Conservation (phyloP, 208 protist species). For the Wallacemonas sp. region DNA sequence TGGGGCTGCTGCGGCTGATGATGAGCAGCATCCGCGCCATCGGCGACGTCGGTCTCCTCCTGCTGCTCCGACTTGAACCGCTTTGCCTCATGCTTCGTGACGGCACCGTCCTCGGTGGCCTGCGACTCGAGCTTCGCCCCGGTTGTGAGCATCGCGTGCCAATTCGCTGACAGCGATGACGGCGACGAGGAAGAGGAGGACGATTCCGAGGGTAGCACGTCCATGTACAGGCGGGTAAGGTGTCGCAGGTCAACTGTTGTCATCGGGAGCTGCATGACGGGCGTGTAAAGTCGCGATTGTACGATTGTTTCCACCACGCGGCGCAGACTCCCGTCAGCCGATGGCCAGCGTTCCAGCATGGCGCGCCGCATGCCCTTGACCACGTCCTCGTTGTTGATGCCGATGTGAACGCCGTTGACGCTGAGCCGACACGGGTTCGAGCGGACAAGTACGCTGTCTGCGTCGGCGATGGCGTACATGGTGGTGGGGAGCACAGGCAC, state of each 20-base stretch:
- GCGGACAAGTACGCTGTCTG: constrained; percentile 56
- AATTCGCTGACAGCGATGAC: constrained; percentile 2
- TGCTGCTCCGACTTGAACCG: too few relatives aligned
- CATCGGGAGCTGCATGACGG: constrained; percentile 58
- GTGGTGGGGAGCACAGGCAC: constrained; percentile 77
- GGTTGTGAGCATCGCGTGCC: background rate
- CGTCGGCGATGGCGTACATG: constrained; percentile 76
- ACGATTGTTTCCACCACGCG: constrained; percentile 76
- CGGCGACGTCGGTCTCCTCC: constrained; percentile 5
- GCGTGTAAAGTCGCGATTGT: constrained; percentile 70
- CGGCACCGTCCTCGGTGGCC: too few relatives aligned
- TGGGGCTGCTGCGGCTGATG: too few relatives aligned
- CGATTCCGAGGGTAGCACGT: too few relatives aligned
- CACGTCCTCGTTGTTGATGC: constrained; percentile 85
- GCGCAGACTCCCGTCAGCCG: constrained; percentile 73
- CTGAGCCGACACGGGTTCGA: constrained; percentile 84
- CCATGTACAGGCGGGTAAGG: constrained; percentile 53
- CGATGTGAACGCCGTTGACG: constrained; percentile 79
- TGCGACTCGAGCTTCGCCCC: background rate
- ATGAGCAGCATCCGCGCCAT: background rate
- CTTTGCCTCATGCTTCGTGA: too few relatives aligned
- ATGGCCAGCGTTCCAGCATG: constrained; percentile 80
- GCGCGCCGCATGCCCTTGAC: constrained; percentile 63
- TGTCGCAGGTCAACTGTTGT: constrained; percentile 61
- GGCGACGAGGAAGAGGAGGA: constrained; percentile 23